Evolutionary conservation across 331 rosid genomes (phyloP).

Genomic region (Telfairia occidentalis): DNA sequence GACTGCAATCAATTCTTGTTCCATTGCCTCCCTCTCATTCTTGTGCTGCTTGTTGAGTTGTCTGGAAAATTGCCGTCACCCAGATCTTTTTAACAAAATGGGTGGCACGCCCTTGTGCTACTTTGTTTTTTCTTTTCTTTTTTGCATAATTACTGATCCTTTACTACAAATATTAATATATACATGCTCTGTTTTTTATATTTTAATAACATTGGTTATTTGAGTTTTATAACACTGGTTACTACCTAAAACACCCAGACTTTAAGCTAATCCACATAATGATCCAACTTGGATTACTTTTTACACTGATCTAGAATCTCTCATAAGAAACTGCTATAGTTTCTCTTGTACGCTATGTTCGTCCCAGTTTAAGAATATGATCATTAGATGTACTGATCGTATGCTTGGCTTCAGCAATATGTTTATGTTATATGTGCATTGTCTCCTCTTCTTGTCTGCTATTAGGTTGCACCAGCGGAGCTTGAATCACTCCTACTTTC

Average conservation of each 20-base stretch:
- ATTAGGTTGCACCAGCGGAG: constrained; percentile 15
- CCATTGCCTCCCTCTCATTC: background rate
- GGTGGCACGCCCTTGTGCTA: background rate
- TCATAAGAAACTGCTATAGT: background rate
- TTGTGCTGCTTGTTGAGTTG: background rate
- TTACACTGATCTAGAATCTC: background rate
- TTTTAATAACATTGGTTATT: background rate
- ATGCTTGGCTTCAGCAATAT: background rate
- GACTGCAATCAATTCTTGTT: background rate
- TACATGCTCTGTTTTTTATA: background rate
- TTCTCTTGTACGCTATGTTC: background rate
- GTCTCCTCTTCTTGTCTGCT: background rate
- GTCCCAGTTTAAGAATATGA: background rate
- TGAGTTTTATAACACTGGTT: background rate
- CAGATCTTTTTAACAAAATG: background rate
- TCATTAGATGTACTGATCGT: background rate
- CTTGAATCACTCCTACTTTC: constrained; percentile 13
- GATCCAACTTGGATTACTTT: background rate
- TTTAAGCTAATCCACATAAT: background rate
- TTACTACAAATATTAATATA: background rate
- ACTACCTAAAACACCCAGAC: background rate
- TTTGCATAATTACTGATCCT: background rate
- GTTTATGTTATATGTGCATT: background rate
- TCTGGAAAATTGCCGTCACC: background rate
- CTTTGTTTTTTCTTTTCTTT: background rate